Percentiles rank a stretch among this genome's conserved stretches.
phyloP scores from a whole-genome alignment of 768 basidiomycete species.

The Podaxis rugospora region DNA sequence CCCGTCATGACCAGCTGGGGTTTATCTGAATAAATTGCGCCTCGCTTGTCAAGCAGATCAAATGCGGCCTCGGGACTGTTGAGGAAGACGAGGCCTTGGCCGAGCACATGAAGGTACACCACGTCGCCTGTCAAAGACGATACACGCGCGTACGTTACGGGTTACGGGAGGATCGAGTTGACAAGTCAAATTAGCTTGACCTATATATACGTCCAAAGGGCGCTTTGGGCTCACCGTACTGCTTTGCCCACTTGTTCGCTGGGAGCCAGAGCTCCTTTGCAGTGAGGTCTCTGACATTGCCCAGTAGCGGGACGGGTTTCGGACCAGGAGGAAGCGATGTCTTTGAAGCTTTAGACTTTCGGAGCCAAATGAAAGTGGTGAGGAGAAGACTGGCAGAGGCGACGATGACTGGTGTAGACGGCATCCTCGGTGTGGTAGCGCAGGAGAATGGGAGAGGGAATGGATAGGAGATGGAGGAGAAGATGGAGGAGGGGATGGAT shows the following conservation, averaged over 20 bases:
- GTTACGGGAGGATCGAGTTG: background rate
- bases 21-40: constrained; percentile 73
- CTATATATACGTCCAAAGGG: constrained; percentile 1
- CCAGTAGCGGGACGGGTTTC: constrained; percentile 57
- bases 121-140: constrained; percentile 46
- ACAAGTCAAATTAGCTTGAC: constrained; percentile 7
- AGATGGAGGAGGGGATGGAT: constrained; percentile 10
- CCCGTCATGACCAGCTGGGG: constrained; percentile 65
- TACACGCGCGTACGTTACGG: background rate
- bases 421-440: background rate
- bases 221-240: constrained; percentile 48
- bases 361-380: constrained; percentile 36
- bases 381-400: constrained; percentile 26
- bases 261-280: constrained; percentile 61
- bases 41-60: constrained; percentile 68
- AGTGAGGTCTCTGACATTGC: constrained; percentile 59
- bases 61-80: constrained; percentile 53
- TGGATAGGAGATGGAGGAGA: constrained; percentile 7
- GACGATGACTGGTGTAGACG: constrained; percentile 10
- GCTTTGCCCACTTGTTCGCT: constrained; percentile 56
- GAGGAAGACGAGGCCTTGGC: constrained; percentile 65
- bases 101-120: constrained; percentile 60
- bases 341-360: constrained; percentile 36
- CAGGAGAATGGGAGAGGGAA: constrained; percentile 8
- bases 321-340: constrained; percentile 63